Conservation (phyloP, 495 filamentous ascomycete species). For the Neurospora cerealis region DNA sequence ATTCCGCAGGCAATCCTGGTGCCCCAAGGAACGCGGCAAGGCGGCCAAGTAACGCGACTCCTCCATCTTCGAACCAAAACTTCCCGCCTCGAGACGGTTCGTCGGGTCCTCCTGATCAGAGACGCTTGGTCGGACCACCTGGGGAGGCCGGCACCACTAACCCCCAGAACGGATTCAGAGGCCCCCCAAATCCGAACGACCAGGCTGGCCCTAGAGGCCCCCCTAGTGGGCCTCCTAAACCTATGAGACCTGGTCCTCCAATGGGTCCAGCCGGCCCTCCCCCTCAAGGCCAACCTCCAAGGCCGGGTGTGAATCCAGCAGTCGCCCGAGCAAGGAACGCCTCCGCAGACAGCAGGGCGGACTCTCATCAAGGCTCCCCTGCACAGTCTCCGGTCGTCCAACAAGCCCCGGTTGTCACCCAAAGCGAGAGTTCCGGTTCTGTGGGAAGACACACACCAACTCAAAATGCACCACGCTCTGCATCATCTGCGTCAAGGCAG, state of each 20-base stretch:
- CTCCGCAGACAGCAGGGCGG: slow-evolving; percentile 29
- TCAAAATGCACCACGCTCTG: background rate
- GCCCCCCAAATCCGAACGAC: slow-evolving; percentile 8
- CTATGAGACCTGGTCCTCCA: slow-evolving; percentile 61
- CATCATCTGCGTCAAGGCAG: slow-evolving; percentile 4
- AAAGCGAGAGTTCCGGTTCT: slow-evolving; percentile 32
- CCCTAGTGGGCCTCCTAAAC: slow-evolving; percentile 35
- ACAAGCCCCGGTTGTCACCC: slow-evolving; percentile 33
- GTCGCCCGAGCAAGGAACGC: slow-evolving; percentile 25
- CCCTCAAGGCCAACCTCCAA: slow-evolving; percentile 76
- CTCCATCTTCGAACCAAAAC: slow-evolving; percentile 23
- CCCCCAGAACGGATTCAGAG: slow-evolving; percentile 26
- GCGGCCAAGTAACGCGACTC: slow-evolving; percentile 31
- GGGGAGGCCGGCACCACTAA: slow-evolving; percentile 46
- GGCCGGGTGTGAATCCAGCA: slow-evolving; percentile 37
- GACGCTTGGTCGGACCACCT: slow-evolving; percentile 38
- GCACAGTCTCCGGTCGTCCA: slow-evolving; percentile 45
- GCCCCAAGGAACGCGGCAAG: slow-evolving; percentile 24
- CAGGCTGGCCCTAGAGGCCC: slow-evolving; percentile 20
- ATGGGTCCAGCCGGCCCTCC: slow-evolving; percentile 73
- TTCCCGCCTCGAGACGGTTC: slow-evolving; percentile 54
- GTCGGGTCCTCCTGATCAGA: slow-evolving; percentile 44
- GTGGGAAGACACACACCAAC: slow-evolving; percentile 58
- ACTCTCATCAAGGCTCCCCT: slow-evolving; percentile 26
- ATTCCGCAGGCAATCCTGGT: slow-evolving; percentile 46